Base-by-base conservation (phyloP, 306 rosid genomes). In the Senna siamea region DNA sequence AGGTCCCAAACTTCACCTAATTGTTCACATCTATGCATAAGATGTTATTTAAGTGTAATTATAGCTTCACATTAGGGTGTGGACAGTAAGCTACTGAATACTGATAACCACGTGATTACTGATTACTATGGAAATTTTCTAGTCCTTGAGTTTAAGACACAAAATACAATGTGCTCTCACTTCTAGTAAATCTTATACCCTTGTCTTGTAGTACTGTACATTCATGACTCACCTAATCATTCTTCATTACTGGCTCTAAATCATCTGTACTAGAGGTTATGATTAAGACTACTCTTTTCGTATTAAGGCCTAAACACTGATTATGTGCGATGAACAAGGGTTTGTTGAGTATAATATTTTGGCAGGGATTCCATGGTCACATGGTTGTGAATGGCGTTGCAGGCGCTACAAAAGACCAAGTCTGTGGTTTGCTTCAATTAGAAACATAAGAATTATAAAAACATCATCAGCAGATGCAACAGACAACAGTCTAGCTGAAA, bases 311-410 rank as follows among this genome's bases (percentile, higher is more conserved):
- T 66, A 28, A 26, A 26, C 30, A 26, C 30, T 26, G 30, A 26
- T 26, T 26, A 3, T 26, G 30, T 56, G 52, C 20, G 50, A 51
- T 17, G 38, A 55, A 34, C 0, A 37, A 9, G 32, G 50, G 37
- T 28, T 61, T 34, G 61, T 7, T 51, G 60, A 37, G 40, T 67
- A 35, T 54, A 19, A 51, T 17, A n/a, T 60, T 15, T 20, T 60
- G 12, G 65, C 11, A 30, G 34, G 78, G 75, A 85, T 76, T 79
- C 69, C 66, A 46, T n/a, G 58, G 48, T 77, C 89, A 85, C 87
- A 53, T 85, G 87, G 53, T 50, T 62, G 54, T 73, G 82, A 65
- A 56, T 47, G 73, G 43, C 85, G 69, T 72, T 72, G 88, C 83
- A 79, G 71, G 78, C 75, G 86, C 76, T 81, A 10, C 60, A 66